Evolutionary conservation across 140 eudicot genomes (phyloP), one percentile per base, ranked within the genome.

Genomic region (Flaveria floridana): DNA sequence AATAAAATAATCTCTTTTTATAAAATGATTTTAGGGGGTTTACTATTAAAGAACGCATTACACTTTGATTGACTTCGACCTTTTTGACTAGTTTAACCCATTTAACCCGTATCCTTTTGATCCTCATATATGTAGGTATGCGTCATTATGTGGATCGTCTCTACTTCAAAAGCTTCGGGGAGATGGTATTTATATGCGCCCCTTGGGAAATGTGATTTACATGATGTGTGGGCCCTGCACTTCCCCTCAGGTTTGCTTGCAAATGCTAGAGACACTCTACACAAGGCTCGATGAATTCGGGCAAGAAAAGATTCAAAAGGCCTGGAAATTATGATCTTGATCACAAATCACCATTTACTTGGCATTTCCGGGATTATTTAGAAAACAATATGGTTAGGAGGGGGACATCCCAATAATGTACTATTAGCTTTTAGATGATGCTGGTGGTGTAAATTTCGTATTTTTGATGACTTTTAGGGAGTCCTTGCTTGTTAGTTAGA

Each of bases 171-270:
- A 86, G 79, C 94, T 94, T 25, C 86, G 84, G 0, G 90, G 85
- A 65, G 99, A 94, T 78, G 99, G 95, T 25, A 84, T 90, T 62
- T 91, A 79, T 77, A 87, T 78, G 92, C 85, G 99, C 69, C 95
- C 99, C 25, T 79, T 90, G 71, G 99, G 99, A 48, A 90, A 94
- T 58, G 96, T 94, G 46, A 82, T 91, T 37, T 94, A 94, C 76
- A 80, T 91, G 39, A 94, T 94, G 96, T 88, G 96, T 41, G 97
- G 96, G 70, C 99, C 99, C 6, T 87, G 91, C 79, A 88, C 99
- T 9, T 79, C 95, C 28, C 85, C 89, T 9, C 75, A 65, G 3
- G 76, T 71, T 25, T 90, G 97, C 84, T 70, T 57, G 56, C 78
- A 65, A 53, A 48, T 86, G 48, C 78, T 90, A 44, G 78, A 76